Evolutionary conservation across 495 filamentous ascomycete genomes (phyloP), one percentile per base, ranked within the genome.

Genomic region (Trichoderma virens): DNA sequence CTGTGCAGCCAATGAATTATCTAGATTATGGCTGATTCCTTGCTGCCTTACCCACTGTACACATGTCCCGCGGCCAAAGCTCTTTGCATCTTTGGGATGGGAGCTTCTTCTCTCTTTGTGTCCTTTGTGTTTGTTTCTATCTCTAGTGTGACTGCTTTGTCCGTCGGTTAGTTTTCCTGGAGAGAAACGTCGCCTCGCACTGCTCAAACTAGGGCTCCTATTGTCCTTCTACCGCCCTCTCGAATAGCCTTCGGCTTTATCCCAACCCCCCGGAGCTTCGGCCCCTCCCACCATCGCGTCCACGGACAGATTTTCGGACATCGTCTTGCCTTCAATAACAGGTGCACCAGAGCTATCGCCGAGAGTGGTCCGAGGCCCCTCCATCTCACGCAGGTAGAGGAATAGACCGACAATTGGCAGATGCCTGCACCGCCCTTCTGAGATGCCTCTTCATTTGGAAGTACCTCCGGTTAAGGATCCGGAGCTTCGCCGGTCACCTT

Each of bases 401-500:
- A 16, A 25, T 13, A 28, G 9, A 51, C 18, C 2, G 45, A n/a
- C 51, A 7, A 14, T 56, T 30, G 25, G 51, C 51, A 56, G 51
- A 56, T 56, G 25, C 27, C 16, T 28, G 25, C 9, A 56, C 13
- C 25, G 11, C 8, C 3, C 23, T 3, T 8, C 25, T 56, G 51
- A 56, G 51, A 56, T 56, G 51, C 27, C 51, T 56, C 51, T 56
- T 4, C 51, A 56, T 30, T 25, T 56, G 51, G 16, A 56, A 25
- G 51, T 56, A 13, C 51, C 51, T 6, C 25, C 51, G 25, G 23
- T 28, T 25, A 56, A 8, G 30, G 51, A 56, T 18, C 51, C 51
- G 11, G 51, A 27, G 6, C 25, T 28, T 30, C 51, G 51, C 23
- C 51, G 51, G 23, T 56, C 51, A 25, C 51, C 51, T 9, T 56